A percentile compares a stretch with the other conserved stretches of the same genome.
Conservation (phyloP, 1,139 yeast species). For the Zygosaccharomyces sapae region DNA sequence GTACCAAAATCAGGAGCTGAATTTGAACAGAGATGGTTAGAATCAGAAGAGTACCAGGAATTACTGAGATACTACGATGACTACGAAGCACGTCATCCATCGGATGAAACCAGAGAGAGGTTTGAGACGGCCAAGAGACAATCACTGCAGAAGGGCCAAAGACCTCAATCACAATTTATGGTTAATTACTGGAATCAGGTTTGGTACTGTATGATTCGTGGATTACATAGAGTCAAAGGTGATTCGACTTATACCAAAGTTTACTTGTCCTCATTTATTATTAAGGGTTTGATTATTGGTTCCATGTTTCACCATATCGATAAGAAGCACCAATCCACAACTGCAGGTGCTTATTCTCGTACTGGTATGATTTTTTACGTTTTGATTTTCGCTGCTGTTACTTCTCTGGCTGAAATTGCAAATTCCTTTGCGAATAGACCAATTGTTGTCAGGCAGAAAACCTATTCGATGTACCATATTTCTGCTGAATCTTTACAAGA, state of each 20-base stretch:
- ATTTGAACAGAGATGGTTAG: conserved; percentile 52
- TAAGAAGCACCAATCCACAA: conserved; percentile 37
- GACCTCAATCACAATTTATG: conserved; percentile 45
- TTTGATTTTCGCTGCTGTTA: conserved; percentile 52
- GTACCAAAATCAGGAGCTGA: conserved; percentile 59
- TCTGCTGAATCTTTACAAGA: conserved; percentile 64
- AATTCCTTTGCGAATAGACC: conserved; percentile 55
- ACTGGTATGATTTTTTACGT: conserved; percentile 57
- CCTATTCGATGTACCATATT: conserved; percentile 60
- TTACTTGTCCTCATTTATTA: conserved; percentile 46
- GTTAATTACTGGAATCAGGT: conserved; percentile 47
- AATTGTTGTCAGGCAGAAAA: conserved; percentile 57
- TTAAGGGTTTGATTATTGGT: conserved; percentile 52
- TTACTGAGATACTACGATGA: conserved; percentile 42
- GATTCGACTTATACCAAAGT: conserved; percentile 51
- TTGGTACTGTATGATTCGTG: conserved; percentile 43
- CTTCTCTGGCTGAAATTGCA: conserved; percentile 56
- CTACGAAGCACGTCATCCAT: conserved; percentile 39
- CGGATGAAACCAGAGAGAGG: conserved; percentile 42
- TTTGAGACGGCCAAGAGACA: conserved; percentile 41
- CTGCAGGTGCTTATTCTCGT: conserved; percentile 53
- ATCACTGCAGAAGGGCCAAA: conserved; percentile 44
- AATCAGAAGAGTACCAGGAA: conserved; percentile 46
- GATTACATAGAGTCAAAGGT: conserved; percentile 53
- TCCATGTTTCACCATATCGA: conserved; percentile 53